A percentile compares a stretch with the other conserved stretches of the same genome.
These are phyloP conservation scores for Xerocomus spinulosus DNA, from an alignment of 768 basidiomycete genomes.

Conservation along the genomic window DNA sequence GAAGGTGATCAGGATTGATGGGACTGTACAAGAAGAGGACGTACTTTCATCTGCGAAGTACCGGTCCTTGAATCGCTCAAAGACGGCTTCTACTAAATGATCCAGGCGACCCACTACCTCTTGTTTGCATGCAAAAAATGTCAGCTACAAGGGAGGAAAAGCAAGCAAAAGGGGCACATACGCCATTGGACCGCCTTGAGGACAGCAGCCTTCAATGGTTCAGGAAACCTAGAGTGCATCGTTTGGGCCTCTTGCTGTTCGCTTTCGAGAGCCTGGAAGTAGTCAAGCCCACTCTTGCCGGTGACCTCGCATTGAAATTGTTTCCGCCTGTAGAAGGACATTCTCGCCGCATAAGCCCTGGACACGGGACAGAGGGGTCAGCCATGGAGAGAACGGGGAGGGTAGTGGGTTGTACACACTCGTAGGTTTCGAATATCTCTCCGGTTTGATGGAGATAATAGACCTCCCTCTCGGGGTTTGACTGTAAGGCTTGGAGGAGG, in stretches of 20 bases:
- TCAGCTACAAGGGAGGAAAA: constrained; percentile 13
- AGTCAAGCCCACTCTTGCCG: constrained; percentile 89
- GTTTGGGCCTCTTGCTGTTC: constrained; percentile 87
- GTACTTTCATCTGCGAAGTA: constrained; percentile 89
- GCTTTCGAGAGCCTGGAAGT: constrained; percentile 89
- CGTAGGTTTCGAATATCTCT: constrained; percentile 95
- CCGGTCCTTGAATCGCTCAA: constrained; percentile 93
- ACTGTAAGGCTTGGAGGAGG: constrained; percentile 60
- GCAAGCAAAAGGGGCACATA: constrained; percentile 45
- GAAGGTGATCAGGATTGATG: constrained; percentile 14
- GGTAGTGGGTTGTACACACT: constrained; percentile 51
- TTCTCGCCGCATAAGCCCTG: constrained; percentile 81
- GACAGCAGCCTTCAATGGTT: constrained; percentile 86
- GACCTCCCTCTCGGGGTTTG: constrained; percentile 69
- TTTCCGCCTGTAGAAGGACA: constrained; percentile 91
- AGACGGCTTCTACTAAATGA: constrained; percentile 90
- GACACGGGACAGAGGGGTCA: constrained; percentile 8
- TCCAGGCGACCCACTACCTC: constrained; percentile 97
- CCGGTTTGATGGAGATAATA: constrained; percentile 93
- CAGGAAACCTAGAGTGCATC: constrained; percentile 88
- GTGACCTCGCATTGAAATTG: constrained; percentile 98
- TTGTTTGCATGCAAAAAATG: constrained; percentile 32
- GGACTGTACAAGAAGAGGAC: constrained; percentile 31
- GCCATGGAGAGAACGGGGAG: constrained; percentile 25
- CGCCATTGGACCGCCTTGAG: constrained; percentile 96